Evolutionary conservation across 78 protist species (phyloP), one percentile per base, ranked within the genome.

Genomic region (Cavenderia fasciculata): DNA sequence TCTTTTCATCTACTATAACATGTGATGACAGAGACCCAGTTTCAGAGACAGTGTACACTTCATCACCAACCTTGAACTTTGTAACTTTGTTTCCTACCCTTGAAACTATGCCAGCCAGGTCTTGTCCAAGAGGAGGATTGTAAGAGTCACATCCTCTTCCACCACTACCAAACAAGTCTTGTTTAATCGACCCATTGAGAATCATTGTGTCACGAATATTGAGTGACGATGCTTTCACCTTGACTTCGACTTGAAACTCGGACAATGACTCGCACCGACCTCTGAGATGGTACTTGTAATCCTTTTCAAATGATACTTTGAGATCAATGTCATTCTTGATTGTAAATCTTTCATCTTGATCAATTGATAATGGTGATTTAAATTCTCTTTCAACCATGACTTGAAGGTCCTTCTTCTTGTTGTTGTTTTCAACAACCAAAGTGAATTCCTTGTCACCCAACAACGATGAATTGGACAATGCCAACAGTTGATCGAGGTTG

Each of bases 51-150:
- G 79, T 78, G 33, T 66, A 74, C 7, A 86, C 92, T 29, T 65
- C 23, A 27, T 86, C 74, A 59, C 92, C 92, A 43, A 71, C 74
- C 11, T 52, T 27, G 41, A 86, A 21, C 27, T 66, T 7, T 0
- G 56, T 23, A 19, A 59, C 71, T 12, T 21, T 27, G 2, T 29
- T 21, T 31, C 92, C 92, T 16, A 65, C 73, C 29, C 36, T 69
- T n/a, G 47, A 49, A n/a, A 88, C 73, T 12, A 34, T 46, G 11
- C 94, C 94, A 34, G 94, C 47, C 36, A 76, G 76, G 34, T 88
- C 94, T 41, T 78, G 73, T 40, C 94, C 94, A 27, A 88, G 56
- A 14, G 79, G 54, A 18, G 68, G 18, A 43, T 82, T 78, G 57
- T 78, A 72, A 10, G 33, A 2, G 33, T 57, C 63, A 27, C 4